Percentiles rank a stretch among this genome's conserved stretches.
Evolutionary conservation across 176 grass and related monocot species (phyloP).

Genomic region (Cenchrus americanus): DNA sequence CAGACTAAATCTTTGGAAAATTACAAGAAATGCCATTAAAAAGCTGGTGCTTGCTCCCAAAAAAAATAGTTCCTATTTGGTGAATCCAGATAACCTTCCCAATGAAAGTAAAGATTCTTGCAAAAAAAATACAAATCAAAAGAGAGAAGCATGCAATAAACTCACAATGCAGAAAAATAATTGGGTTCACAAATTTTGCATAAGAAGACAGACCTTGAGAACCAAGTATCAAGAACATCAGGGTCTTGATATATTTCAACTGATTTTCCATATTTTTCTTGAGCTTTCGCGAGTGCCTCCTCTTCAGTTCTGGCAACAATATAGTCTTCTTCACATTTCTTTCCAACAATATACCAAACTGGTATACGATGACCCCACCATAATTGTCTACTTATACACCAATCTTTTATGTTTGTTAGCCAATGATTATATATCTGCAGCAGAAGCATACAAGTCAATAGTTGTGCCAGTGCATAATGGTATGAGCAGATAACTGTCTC

Average conservation of each 20-base stretch:
- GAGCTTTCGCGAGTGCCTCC: constrained; percentile 83
- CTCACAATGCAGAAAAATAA: constrained; percentile 23
- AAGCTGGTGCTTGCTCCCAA: neutral
- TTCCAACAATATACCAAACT: constrained; percentile 98
- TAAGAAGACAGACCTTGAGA: constrained; percentile 81
- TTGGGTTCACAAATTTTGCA: constrained; percentile 22
- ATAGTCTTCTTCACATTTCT: constrained; percentile 89
- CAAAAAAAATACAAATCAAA: constrained; percentile 21
- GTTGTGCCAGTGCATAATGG: constrained; percentile 11
- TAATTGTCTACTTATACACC: constrained; percentile 98
- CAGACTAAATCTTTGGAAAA: constrained; percentile 2
- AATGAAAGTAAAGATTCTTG: neutral
- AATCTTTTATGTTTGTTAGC: constrained; percentile 99
- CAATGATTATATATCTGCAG: constrained; percentile 98
- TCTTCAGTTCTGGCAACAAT: constrained; percentile 82
- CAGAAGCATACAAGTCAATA: constrained; percentile 32
- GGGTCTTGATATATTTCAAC: constrained; percentile 98
- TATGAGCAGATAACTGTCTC: constrained; percentile 18
- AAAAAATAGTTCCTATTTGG: too few species aligned
- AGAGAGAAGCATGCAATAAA: constrained; percentile 1
- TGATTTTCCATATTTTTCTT: constrained; percentile 85
- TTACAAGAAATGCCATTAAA: neutral
- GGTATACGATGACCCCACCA: constrained; percentile 99
- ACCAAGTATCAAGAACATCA: constrained; percentile 98
- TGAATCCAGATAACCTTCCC: neutral